These are phyloP conservation scores for Talaromyces sp. DNA, from an alignment of 2,329 filamentous ascomycete species.

Conservation along the genomic window DNA sequence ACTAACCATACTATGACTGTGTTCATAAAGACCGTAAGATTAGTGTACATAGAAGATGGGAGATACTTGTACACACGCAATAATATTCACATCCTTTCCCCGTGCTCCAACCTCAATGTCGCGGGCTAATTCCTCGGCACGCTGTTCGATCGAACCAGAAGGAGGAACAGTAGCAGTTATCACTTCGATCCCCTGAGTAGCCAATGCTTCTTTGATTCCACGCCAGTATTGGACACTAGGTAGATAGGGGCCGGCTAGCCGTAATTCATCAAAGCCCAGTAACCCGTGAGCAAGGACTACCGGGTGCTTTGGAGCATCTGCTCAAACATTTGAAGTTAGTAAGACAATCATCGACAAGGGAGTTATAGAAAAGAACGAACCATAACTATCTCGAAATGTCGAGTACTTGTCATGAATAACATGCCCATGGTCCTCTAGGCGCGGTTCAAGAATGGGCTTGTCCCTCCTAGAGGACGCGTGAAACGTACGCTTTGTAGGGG, in stretches of 20 bases:
- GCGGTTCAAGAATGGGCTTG: conserved; percentile 47
- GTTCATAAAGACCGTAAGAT: neutral
- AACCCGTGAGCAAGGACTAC: conserved; percentile 68
- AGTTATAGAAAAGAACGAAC: conserved; percentile 35
- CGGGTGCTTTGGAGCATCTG: conserved; percentile 55
- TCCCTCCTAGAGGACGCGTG: conserved; percentile 17
- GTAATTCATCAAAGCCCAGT: conserved; percentile 66
- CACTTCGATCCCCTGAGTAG: conserved; percentile 60
- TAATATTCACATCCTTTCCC: conserved; percentile 65
- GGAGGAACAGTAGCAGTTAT: conserved; percentile 63
- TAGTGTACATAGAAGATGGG: neutral
- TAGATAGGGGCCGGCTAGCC: conserved; percentile 55
- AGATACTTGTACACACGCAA: conserved; percentile 54
- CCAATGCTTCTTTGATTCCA: conserved; percentile 62
- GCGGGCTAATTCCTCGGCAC: conserved; percentile 57
- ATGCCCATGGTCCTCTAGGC: conserved; percentile 54
- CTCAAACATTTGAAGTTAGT: neutral
- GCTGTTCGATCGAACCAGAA: conserved; percentile 61
- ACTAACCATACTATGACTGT: conserved; percentile 53
- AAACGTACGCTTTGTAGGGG: conserved; percentile 17
- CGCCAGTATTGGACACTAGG: conserved; percentile 67
- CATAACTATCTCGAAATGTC: conserved; percentile 59
- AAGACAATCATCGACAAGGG: neutral
- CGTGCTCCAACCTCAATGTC: conserved; percentile 56
- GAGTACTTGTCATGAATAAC: conserved; percentile 66